Evolutionary conservation across 768 basidiomycete species (phyloP).

Genomic region (Agrocybe chaxingu): DNA sequence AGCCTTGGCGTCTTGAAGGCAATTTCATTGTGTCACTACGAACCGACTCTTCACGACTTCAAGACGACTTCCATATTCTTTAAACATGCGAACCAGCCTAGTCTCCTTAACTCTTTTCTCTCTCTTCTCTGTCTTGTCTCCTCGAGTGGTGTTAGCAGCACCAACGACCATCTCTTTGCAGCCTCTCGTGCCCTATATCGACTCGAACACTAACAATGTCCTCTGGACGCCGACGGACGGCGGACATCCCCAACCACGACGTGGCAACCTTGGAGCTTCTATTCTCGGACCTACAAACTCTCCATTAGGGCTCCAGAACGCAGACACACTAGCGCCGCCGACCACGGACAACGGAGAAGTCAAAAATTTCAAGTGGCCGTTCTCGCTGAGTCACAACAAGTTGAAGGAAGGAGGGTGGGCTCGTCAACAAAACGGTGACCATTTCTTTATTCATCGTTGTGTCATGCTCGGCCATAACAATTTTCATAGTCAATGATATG

Average conservation of each 20-base stretch:
- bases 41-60: too few relatives aligned
- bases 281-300: conserved; percentile 60
- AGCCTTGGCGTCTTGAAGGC: too few relatives aligned
- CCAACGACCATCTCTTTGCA: conserved; percentile 12
- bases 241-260: conserved; percentile 37
- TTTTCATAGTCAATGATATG: conserved; percentile 37
- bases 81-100: too few relatives aligned
- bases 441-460: neutral
- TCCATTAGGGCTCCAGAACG: conserved; percentile 52
- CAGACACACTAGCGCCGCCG: conserved; percentile 58
- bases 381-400: conserved; percentile 57
- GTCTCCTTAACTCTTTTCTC: neutral
- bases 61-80: too few relatives aligned
- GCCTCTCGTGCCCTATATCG: conserved; percentile 17
- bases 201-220: conserved; percentile 16
- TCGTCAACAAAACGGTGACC: conserved; percentile 54
- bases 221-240: conserved; percentile 18
- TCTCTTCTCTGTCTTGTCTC: neutral
- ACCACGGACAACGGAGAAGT: conserved; percentile 57
- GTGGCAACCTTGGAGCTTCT: conserved; percentile 38
- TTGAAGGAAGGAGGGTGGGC: conserved; percentile 66
- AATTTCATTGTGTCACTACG: too few relatives aligned
- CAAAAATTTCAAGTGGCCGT: conserved; percentile 61
- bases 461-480: neutral
- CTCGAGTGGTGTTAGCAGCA: conserved; percentile 1